phyloP scores from a whole-genome alignment of 108 stramenopile genomes.

The Seminavis robusta region DNA sequence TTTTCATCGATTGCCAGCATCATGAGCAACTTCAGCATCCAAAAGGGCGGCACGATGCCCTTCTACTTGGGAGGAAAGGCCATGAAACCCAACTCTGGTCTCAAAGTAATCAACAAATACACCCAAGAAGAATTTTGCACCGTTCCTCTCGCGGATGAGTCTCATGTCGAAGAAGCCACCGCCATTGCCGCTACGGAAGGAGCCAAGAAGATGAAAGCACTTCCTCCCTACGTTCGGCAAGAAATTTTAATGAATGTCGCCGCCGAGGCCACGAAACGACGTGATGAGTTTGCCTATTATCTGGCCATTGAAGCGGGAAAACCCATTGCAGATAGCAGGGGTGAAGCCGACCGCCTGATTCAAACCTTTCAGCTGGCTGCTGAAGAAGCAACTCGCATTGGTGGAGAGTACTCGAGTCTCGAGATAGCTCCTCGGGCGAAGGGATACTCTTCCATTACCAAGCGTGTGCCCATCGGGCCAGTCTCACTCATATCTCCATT shows the following conservation, averaged over 20 bases:
- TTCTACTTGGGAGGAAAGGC: constrained; percentile 18
- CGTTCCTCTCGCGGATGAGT: constrained; percentile 12
- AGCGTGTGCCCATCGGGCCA: constrained; percentile 19
- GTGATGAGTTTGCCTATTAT: constrained; percentile 19
- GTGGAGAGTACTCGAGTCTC: constrained; percentile 11
- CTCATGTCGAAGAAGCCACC: constrained; percentile 16
- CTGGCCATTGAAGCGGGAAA: constrained; percentile 19
- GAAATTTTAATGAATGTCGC: constrained; percentile 19
- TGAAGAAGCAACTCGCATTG: constrained; percentile 25
- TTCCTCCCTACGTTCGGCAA: constrained; percentile 20
- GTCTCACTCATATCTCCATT: constrained; percentile 14
- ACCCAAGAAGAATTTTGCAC: constrained; percentile 20
- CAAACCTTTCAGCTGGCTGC: constrained; percentile 24
- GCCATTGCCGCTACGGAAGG: constrained; percentile 7
- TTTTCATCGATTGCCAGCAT: too few species aligned
- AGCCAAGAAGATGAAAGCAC: constrained; percentile 10
- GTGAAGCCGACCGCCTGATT: constrained; percentile 17
- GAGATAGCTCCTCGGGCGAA: constrained; percentile 9
- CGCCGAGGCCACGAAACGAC: constrained; percentile 8
- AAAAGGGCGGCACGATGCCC: constrained; percentile 11
- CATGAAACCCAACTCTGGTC: constrained; percentile 10
- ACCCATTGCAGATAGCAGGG: constrained; percentile 15
- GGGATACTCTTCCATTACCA: constrained; percentile 9
- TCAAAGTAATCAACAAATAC: constrained; percentile 17
- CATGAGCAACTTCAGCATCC: too few species aligned